These are phyloP conservation scores for Lachancea lanzarotensis DNA, from an alignment of 805 yeast genomes.

Conservation along the genomic window DNA sequence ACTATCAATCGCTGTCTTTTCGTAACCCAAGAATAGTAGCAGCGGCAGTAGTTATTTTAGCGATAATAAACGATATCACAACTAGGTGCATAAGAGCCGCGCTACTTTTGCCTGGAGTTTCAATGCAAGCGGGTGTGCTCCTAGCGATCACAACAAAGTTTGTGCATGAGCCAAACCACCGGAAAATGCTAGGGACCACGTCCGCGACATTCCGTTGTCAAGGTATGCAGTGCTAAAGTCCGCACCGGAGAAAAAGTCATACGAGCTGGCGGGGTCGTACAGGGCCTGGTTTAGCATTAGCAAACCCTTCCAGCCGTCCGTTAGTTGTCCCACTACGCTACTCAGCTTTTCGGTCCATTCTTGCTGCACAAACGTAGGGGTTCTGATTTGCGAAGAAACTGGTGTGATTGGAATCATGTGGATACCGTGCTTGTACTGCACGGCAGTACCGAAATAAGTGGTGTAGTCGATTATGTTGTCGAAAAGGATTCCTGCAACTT, in stretches of 20 bases:
- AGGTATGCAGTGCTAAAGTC: slow-evolving; percentile 35
- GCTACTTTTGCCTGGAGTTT: no score
- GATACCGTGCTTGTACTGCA: slow-evolving; percentile 67
- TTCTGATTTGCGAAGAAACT: slow-evolving; percentile 48
- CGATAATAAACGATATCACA: no score
- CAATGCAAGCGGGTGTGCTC: background rate
- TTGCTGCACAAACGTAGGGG: slow-evolving; percentile 43
- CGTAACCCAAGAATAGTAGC: no score
- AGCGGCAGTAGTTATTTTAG: no score
- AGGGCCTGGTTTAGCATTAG: slow-evolving; percentile 36
- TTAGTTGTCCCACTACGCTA: slow-evolving; percentile 35
- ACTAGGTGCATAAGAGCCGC: no score
- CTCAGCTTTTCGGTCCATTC: slow-evolving; percentile 54
- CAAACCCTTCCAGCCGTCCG: slow-evolving; percentile 64
- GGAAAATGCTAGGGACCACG: slow-evolving; percentile 56
- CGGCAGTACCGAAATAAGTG: slow-evolving; percentile 58
- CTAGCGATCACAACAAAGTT: slow-evolving; percentile 8
- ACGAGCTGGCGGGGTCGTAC: slow-evolving; percentile 37
- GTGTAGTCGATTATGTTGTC: slow-evolving; percentile 70
- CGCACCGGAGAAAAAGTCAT: slow-evolving; percentile 36
- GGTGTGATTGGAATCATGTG: slow-evolving; percentile 74
- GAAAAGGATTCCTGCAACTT: slow-evolving; percentile 61
- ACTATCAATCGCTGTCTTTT: no score
- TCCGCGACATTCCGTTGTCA: slow-evolving; percentile 57
- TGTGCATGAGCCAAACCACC: slow-evolving; percentile 38